These are phyloP conservation scores for Populus alba DNA, from an alignment of 345 rosid species.

Conservation along the genomic window DNA sequence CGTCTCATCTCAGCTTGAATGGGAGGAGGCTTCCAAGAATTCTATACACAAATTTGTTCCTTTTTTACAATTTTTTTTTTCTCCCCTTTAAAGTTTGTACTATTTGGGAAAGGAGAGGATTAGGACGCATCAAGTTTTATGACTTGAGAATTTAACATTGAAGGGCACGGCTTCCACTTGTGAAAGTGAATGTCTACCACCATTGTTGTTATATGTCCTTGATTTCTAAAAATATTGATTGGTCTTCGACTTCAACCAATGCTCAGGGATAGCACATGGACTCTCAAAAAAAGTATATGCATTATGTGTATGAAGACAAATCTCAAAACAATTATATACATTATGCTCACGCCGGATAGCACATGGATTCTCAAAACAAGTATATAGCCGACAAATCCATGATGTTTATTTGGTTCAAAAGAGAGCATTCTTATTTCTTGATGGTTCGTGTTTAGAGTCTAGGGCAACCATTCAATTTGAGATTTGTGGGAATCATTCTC, in stretches of 20 bases:
- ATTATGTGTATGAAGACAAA: no score
- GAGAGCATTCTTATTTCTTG: neutral
- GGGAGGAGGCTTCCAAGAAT: neutral
- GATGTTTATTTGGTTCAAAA: no score
- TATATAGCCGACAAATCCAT: no score
- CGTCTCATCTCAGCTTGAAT: neutral
- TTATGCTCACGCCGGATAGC: no score
- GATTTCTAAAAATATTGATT: neutral
- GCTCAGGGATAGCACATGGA: constrained; percentile 4
- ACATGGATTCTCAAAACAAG: neutral
- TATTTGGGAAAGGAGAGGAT: neutral
- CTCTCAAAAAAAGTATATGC: neutral
- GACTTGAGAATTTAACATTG: neutral
- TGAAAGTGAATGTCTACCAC: constrained; percentile 4
- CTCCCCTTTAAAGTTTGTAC: neutral
- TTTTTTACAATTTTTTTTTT: neutral
- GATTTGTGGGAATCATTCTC: constrained; percentile 20
- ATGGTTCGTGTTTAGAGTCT: neutral
- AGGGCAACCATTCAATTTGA: constrained; percentile 10
- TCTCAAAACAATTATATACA: neutral
- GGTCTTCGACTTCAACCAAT: constrained; percentile 23
- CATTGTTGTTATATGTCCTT: neutral
- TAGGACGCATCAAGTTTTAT: neutral
- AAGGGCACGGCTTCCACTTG: neutral
- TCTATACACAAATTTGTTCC: neutral